A percentile compares a stretch with the other conserved stretches of the same genome.
These are phyloP conservation scores for Ascobolus immersus DNA, from an alignment of 495 filamentous ascomycete genomes.

Conservation along the genomic window DNA sequence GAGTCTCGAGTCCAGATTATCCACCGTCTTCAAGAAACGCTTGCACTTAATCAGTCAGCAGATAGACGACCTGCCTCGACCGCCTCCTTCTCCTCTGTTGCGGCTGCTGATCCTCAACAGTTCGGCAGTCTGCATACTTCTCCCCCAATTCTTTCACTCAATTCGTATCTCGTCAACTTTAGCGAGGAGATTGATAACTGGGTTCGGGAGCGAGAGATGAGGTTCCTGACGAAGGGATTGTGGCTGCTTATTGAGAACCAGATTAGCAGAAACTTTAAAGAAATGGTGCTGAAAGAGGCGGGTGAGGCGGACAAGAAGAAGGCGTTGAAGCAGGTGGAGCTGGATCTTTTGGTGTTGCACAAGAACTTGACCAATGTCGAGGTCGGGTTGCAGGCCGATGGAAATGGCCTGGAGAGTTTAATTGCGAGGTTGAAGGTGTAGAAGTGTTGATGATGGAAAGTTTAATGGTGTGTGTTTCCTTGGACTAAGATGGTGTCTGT, in stretches of 20 bases:
- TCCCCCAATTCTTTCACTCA: constrained; percentile 52
- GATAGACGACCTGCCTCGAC: constrained; percentile 26
- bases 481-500: too few relatives aligned
- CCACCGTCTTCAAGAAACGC: constrained; percentile 41
- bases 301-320: too few relatives aligned
- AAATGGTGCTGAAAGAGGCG: too few relatives aligned
- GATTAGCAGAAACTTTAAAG: too few relatives aligned
- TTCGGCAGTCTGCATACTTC: constrained; percentile 48
- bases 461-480: too few relatives aligned
- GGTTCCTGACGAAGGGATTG: constrained; percentile 28
- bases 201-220: constrained; percentile 35
- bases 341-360: constrained; percentile 81
- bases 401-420: constrained; percentile 2
- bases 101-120: neutral
- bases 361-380: constrained; percentile 88
- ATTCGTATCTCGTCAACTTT: constrained; percentile 54
- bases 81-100: constrained; percentile 27
- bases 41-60: constrained; percentile 19
- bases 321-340: constrained; percentile 55
- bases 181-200: constrained; percentile 53
- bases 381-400: constrained; percentile 6
- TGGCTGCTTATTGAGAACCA: constrained; percentile 17
- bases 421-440: constrained; percentile 2
- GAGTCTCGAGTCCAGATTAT: constrained; percentile 65
- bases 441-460: too few relatives aligned